phyloP scores from a whole-genome alignment of 805 yeast species.

The Brettanomyces nanus region DNA sequence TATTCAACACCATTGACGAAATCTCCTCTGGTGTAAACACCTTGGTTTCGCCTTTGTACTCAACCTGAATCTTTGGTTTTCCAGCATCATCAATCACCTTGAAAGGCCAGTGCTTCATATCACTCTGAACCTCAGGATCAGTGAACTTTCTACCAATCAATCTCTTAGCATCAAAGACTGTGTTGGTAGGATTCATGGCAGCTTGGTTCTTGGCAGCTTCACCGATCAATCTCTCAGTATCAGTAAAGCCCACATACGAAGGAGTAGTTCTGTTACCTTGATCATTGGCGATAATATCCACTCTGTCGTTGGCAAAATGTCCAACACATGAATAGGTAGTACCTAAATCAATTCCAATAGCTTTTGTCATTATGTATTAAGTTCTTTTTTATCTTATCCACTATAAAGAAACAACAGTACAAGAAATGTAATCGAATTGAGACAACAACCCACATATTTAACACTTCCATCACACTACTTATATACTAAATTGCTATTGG shows the following conservation, averaged over 20 bases:
- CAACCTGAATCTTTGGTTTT: conserved; percentile 79
- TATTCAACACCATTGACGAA: conserved; percentile 83
- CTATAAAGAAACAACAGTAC: no score
- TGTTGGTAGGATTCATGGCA: conserved; percentile 83
- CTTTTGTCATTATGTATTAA: conserved; percentile 25
- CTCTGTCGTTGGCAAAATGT: conserved; percentile 82
- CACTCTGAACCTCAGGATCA: conserved; percentile 77
- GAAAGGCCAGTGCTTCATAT: conserved; percentile 82
- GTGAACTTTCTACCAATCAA: conserved; percentile 82
- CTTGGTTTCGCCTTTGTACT: conserved; percentile 78
- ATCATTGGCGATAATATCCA: conserved; percentile 93
- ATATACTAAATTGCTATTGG: no score
- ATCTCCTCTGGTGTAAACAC: conserved; percentile 91
- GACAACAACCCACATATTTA: no score
- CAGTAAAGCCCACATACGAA: conserved; percentile 91
- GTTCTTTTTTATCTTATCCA: no score
- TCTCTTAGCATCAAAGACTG: conserved; percentile 88
- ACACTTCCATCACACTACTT: no score
- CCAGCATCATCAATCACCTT: conserved; percentile 64
- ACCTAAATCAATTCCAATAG: conserved; percentile 74
- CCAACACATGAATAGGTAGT: conserved; percentile 94
- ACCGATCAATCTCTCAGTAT: conserved; percentile 87
- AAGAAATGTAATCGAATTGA: no score
- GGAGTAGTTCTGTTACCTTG: conserved; percentile 99
- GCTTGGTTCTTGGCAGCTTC: conserved; percentile 98